Conservation (phyloP, 352 stramenopile genomes). For the Pilasporangium apinafurcum region DNA sequence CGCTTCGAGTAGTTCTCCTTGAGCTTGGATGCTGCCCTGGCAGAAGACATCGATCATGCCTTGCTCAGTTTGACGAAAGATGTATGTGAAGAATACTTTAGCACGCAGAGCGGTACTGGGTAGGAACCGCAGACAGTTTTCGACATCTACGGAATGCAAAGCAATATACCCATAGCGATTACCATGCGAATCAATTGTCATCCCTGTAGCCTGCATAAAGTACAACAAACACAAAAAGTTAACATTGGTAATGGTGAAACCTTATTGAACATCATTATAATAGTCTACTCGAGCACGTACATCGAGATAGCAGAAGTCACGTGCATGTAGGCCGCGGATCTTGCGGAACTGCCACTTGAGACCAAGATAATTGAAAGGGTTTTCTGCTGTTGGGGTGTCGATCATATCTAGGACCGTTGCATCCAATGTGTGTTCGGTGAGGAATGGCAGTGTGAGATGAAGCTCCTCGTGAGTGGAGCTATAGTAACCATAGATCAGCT, state of each 20-base stretch:
- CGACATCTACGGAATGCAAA: conserved; percentile 33
- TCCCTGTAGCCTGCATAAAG: conserved; percentile 41
- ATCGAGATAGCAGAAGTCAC: conserved; percentile 19
- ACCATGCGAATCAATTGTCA: conserved; percentile 19
- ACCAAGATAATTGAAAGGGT: conserved; percentile 34
- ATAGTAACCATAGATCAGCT: conserved; percentile 36
- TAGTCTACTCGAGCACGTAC: no score
- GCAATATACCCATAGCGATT: conserved; percentile 29
- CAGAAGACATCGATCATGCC: conserved; percentile 38
- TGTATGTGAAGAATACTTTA: conserved; percentile 11
- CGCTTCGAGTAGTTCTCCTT: conserved; percentile 22
- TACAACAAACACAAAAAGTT: no score
- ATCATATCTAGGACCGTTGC: conserved; percentile 28
- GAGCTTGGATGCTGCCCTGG: conserved; percentile 30
- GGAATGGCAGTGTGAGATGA: conserved; percentile 26
- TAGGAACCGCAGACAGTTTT: conserved; percentile 27
- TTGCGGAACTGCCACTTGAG: conserved; percentile 41
- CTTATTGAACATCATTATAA: no score
- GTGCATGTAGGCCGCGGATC: conserved; percentile 22
- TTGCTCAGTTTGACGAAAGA: conserved; percentile 28
- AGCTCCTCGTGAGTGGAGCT: conserved; percentile 28
- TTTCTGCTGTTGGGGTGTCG: conserved; percentile 14
- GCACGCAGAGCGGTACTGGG: conserved; percentile 16
- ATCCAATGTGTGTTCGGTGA: conserved; percentile 22
- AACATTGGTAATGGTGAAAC: no score